Evolutionary conservation across 2,329 filamentous ascomycete species (phyloP).

Genomic region (Fusarium sp.): DNA sequence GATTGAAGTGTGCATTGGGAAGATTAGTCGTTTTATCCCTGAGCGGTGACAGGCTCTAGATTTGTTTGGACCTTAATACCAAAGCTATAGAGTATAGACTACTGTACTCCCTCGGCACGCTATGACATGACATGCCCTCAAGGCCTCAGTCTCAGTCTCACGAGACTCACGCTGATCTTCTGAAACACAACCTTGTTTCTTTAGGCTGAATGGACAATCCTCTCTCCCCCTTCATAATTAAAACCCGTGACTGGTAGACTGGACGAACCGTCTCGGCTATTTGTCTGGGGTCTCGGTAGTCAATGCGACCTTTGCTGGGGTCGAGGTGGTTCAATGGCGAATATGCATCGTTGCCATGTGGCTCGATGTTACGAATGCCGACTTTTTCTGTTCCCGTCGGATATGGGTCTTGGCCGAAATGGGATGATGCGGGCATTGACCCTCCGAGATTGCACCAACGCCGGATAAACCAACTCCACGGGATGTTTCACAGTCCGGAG

Average conservation of each 20-base stretch:
- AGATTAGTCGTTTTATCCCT: conserved; percentile 6
- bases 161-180: conserved; percentile 3
- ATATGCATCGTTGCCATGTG: conserved; percentile 21
- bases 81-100: background rate
- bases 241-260: background rate
- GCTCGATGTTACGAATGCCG: conserved; percentile 14
- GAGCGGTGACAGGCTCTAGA: background rate
- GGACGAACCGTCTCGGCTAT: background rate
- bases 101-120: too few species aligned
- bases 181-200: conserved; percentile 24
- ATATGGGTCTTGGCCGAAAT: conserved; percentile 16
- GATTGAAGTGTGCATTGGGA: background rate
- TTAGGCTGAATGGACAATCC: conserved; percentile 36
- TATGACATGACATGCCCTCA: too few species aligned
- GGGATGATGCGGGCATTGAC: conserved; percentile 27
- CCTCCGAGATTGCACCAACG: conserved; percentile 32
- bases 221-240: conserved; percentile 16
- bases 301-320: conserved; percentile 22
- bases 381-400: background rate
- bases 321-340: background rate
- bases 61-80: conserved; percentile 10
- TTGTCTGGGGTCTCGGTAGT: conserved; percentile 19
- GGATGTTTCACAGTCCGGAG: conserved; percentile 31
- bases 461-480: conserved; percentile 29
- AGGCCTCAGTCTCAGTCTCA: too few species aligned